Percentiles rank a stretch among this genome's conserved stretches.
phyloP scores from a whole-genome alignment of 768 basidiomycete species.

The Termitomyces sp. region DNA sequence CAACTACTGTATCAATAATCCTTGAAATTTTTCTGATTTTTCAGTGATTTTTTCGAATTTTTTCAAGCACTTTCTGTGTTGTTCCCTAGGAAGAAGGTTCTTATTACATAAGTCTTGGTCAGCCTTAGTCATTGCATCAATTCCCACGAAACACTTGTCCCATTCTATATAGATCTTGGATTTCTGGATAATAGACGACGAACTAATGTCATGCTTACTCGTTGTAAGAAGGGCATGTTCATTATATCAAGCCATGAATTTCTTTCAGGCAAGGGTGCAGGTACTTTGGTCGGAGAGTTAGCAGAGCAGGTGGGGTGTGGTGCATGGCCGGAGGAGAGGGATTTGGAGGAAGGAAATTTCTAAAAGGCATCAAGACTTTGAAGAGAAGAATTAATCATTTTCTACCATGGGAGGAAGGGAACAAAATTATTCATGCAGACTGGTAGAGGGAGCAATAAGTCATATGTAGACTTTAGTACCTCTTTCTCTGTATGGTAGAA shows the following conservation, averaged over 20 bases:
- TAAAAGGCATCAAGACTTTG: constrained; percentile 4
- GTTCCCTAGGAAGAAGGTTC: too few relatives aligned
- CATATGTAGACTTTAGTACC: not conserved
- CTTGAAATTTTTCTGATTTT: too few relatives aligned
- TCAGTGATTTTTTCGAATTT: too few relatives aligned
- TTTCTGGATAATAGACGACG: constrained; percentile 63
- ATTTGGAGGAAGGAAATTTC: constrained; percentile 33
- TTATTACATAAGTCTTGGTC: too few relatives aligned
- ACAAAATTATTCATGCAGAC: not conserved
- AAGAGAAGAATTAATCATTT: constrained; percentile 6
- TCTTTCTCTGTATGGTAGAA: constrained; percentile 8
- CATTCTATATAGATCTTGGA: too few relatives aligned
- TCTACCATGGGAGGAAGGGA: constrained; percentile 9
- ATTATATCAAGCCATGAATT: constrained; percentile 63
- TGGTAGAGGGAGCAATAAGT: not conserved
- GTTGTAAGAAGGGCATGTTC: constrained; percentile 76
- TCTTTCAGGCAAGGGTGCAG: constrained; percentile 46
- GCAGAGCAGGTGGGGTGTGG: constrained; percentile 28
- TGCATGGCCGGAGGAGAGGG: constrained; percentile 33
- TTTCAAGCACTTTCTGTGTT: too few relatives aligned
- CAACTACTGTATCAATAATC: too few relatives aligned
- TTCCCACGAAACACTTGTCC: too few relatives aligned
- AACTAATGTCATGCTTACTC: constrained; percentile 85
- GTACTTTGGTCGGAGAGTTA: constrained; percentile 40
- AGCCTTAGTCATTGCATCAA: too few relatives aligned